Evolutionary conservation across 148 eudicot species (phyloP).

Genomic region (Cornus controversa): DNA sequence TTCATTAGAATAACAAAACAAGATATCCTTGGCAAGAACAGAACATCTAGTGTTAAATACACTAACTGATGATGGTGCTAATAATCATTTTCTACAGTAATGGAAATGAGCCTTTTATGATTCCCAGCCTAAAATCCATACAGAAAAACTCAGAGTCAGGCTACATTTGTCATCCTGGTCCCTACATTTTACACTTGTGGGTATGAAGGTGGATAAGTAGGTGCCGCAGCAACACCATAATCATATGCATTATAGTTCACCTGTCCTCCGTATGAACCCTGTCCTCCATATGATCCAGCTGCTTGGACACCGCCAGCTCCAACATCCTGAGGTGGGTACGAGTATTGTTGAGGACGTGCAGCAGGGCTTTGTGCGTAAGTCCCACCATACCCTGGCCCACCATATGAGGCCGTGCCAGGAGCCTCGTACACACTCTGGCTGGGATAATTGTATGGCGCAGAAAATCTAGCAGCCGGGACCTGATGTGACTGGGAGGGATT

Average conservation of each 20-base stretch:
- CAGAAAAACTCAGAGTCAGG: not conserved
- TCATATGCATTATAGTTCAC: slow-evolving; percentile 14
- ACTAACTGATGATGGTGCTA: not conserved
- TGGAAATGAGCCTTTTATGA: not conserved
- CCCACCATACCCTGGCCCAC: slow-evolving; percentile 28
- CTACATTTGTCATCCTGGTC: not conserved
- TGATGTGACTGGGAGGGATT: slow-evolving; percentile 22
- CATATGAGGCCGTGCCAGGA: slow-evolving; percentile 25
- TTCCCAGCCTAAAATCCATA: not conserved
- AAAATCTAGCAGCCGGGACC: slow-evolving; percentile 32
- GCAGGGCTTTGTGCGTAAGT: slow-evolving; percentile 14
- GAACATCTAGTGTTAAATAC: not conserved
- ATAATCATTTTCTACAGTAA: too few species aligned
- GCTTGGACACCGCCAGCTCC: slow-evolving; percentile 14
- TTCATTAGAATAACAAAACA: not conserved
- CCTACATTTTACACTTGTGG: not conserved
- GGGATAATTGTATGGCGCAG: slow-evolving; percentile 33
- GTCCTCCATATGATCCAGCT: slow-evolving; percentile 19
- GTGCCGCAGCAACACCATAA: slow-evolving; percentile 18
- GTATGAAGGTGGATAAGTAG: not conserved
- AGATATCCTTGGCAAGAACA: not conserved
- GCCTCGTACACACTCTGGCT: slow-evolving; percentile 34
- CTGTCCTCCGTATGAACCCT: slow-evolving; percentile 20
- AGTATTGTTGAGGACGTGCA: slow-evolving; percentile 16
- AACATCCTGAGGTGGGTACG: slow-evolving; percentile 18